phyloP scores from a whole-genome alignment of 805 yeast species.

The Cyberlindnera misumaiensis region DNA sequence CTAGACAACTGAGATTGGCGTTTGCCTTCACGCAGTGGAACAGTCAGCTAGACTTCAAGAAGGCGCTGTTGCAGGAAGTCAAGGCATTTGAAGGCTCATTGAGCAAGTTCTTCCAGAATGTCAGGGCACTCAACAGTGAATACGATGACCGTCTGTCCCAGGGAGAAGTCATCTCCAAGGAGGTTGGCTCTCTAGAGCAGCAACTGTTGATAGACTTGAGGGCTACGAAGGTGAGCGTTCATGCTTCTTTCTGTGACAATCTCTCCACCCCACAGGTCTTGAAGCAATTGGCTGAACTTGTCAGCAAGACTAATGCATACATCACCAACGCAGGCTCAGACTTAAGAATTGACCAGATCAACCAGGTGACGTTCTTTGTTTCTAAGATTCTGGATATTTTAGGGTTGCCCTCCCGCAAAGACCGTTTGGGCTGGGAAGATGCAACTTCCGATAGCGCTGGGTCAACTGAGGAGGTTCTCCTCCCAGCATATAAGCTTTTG shows the following conservation, averaged over 20 bases:
- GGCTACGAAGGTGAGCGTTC: constrained; percentile 51
- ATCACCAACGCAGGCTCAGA: constrained; percentile 47
- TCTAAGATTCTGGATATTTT: constrained; percentile 62
- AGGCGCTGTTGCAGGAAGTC: constrained; percentile 68
- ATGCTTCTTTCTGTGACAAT: constrained; percentile 83
- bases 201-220: constrained; percentile 44
- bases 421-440: constrained; percentile 77
- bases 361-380: constrained; percentile 60
- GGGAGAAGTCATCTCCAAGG: constrained; percentile 55
- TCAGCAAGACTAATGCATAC: constrained; percentile 67
- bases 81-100: constrained; percentile 66
- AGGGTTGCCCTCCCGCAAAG: constrained; percentile 70
- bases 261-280: constrained; percentile 73
- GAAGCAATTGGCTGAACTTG: constrained; percentile 57
- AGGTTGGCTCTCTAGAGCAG: constrained; percentile 49
- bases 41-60: constrained; percentile 86
- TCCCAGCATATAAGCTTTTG: constrained; percentile 76
- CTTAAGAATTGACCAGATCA: constrained; percentile 57
- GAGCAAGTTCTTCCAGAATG: constrained; percentile 77
- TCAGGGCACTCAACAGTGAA: constrained; percentile 76
- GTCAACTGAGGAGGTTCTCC: constrained; percentile 54
- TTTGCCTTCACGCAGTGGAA: constrained; percentile 94
- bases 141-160: constrained; percentile 41
- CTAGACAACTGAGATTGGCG: constrained; percentile 84
- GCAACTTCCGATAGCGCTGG: constrained; percentile 19